Base-by-base conservation (phyloP, 495 filamentous ascomycete species). In the Delitschia confertaspora region DNA sequence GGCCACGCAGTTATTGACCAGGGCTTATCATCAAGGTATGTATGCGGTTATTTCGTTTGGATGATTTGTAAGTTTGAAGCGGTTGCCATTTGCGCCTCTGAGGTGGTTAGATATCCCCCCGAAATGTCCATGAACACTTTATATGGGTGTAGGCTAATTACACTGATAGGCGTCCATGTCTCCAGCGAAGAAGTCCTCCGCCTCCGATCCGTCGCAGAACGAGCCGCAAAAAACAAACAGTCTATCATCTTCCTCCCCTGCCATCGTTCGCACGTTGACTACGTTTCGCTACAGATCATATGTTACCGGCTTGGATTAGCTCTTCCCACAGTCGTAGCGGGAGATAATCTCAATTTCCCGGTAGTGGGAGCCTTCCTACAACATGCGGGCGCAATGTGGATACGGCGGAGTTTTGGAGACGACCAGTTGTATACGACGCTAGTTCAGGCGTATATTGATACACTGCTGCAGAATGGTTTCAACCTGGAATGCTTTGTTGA, bases 401-500 rank as follows among this genome's bases (percentile, higher is more conserved):
- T 98, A 60, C 75, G 91, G 36, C 66, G 91, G 37, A 87, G 82
- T 35, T 98, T 98, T 63, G 87, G 86, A 19, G 84, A 94, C 36
- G 91, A 98, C 57, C 75, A 82, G 21, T 67, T 98, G 3, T 98
- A 98, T 58, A 74, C 76, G 6, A 91, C 88, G 0, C 73, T 94
- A 5, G 91, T 98, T 8, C 91, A 98, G 62, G 72, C 88, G 0
- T 98, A 98, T 59, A 88, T 98, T 55, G 91, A 98, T 59, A 89
- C 87, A 0, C 59, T 98, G 18, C 72, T 98, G 7, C 82, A 86
- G 53, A 79, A 84, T 36, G 91, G 91, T 1, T 93, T 79, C 65
- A 95, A 96, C 60, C 79, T 98, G 29, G 88, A 93, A 57, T 96
- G 91, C 62, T 95, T 95, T 54, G 91, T 95, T 49, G 91, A 98